Percentiles rank a stretch among this genome's conserved stretches.
phyloP scores from a whole-genome alignment of 2,329 filamentous ascomycete genomes.

The Scedosporium boydii region DNA sequence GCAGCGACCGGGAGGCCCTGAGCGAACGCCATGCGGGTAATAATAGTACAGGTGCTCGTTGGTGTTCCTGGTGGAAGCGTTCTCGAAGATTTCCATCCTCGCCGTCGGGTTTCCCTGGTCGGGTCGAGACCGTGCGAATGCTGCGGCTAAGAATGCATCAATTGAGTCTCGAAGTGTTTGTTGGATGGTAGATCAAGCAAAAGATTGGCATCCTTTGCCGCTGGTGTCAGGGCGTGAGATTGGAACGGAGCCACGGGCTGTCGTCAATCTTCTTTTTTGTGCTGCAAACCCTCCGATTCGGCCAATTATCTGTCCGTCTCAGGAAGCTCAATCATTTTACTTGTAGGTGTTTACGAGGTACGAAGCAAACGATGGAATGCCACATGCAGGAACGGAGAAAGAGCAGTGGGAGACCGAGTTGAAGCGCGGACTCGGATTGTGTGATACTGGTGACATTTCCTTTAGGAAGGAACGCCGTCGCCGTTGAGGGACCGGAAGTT shows the following conservation, averaged over 20 bases:
- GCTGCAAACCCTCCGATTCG: background rate
- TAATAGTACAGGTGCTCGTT: background rate
- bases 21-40: background rate
- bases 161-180: constrained; percentile 2
- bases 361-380: no score
- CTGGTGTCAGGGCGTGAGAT: background rate
- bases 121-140: background rate
- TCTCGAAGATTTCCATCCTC: background rate
- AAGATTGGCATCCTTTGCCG: background rate
- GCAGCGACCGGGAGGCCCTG: no score
- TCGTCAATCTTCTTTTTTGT: background rate
- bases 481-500: no score
- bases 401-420: no score
- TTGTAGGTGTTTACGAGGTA: no score
- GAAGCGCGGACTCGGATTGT: no score
- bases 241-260: background rate
- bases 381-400: no score
- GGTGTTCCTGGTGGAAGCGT: background rate
- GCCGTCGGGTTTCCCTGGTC: background rate
- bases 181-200: background rate
- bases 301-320: no score
- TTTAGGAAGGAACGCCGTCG: no score
- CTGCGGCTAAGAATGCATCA: constrained; percentile 1
- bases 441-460: no score
- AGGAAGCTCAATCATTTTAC: no score